These are phyloP conservation scores for Diutina mesorugosa DNA, from an alignment of 1,139 yeast genomes.

Conservation along the genomic window DNA sequence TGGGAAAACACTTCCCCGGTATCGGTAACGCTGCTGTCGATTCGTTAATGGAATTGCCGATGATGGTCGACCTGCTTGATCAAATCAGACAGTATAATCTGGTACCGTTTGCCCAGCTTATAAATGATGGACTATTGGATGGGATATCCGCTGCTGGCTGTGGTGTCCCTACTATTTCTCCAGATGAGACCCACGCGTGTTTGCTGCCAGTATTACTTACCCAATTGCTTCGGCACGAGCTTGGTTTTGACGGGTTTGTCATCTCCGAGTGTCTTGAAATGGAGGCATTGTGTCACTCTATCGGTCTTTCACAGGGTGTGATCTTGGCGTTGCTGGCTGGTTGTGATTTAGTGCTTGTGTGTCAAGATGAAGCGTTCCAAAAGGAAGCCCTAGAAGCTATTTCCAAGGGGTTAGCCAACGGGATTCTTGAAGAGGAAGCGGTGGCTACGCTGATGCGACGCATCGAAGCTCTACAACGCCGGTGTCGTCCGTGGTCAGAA, in stretches of 20 bases:
- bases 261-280: slow-evolving; percentile 53
- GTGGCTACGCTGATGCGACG: slow-evolving; percentile 29
- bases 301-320: slow-evolving; percentile 58
- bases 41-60: slow-evolving; percentile 43
- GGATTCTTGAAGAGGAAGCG: slow-evolving; percentile 37
- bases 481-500: slow-evolving; percentile 35
- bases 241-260: slow-evolving; percentile 48
- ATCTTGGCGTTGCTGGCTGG: slow-evolving; percentile 51
- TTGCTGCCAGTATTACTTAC: slow-evolving; percentile 45
- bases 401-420: slow-evolving; percentile 39
- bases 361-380: slow-evolving; percentile 45
- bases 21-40: slow-evolving; percentile 53
- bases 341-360: slow-evolving; percentile 53
- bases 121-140: slow-evolving; percentile 36
- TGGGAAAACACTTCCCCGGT: slow-evolving; percentile 61
- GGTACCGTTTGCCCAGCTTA: slow-evolving; percentile 40
- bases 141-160: slow-evolving; percentile 57
- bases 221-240: slow-evolving; percentile 37
- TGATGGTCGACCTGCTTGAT: slow-evolving; percentile 43
- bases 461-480: slow-evolving; percentile 30
- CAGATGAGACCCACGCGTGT: slow-evolving; percentile 54
- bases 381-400: slow-evolving; percentile 46
- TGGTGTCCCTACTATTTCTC: slow-evolving; percentile 51
- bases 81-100: slow-evolving; percentile 40
- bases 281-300: slow-evolving; percentile 50